phyloP scores from a whole-genome alignment of 176 grass and related monocot genomes.

The Zoysia pacifica region DNA sequence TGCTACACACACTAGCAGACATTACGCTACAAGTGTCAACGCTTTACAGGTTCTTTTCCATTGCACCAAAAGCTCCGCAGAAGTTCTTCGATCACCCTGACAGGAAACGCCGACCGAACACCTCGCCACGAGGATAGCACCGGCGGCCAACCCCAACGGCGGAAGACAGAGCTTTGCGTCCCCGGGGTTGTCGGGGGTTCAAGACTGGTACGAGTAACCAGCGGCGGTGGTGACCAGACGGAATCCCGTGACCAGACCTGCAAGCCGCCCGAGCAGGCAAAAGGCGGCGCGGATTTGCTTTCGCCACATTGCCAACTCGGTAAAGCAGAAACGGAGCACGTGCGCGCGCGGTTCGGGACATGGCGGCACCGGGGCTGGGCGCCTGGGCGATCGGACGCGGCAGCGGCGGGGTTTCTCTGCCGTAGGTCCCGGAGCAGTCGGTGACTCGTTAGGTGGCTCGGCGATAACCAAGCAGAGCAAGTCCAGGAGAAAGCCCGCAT shows the following conservation, averaged over 20 bases:
- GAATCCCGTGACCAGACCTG: conserved; percentile 6
- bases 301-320: conserved; percentile 5
- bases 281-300: conserved; percentile 13
- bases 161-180: background rate
- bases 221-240: background rate
- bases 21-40: conserved; percentile 23
- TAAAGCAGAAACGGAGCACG: conserved; percentile 2
- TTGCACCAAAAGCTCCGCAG: conserved; percentile 31
- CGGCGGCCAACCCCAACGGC: background rate
- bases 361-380: background rate
- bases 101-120: conserved; percentile 23
- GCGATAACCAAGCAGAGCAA: background rate
- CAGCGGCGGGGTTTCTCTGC: background rate
- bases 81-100: conserved; percentile 11
- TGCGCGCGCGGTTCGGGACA: background rate
- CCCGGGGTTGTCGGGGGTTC: background rate
- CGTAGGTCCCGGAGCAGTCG: background rate
- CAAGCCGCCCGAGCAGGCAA: background rate
- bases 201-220: background rate
- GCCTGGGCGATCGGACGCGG: background rate
- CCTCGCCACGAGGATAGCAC: background rate
- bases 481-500: background rate
- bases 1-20: background rate
- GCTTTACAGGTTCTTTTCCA: conserved; percentile 32
- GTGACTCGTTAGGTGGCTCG: background rate